A percentile compares a stretch with the other conserved stretches of the same genome.
These are phyloP conservation scores for Metschnikowia vanudenii DNA, from an alignment of 805 yeast genomes.

Conservation along the genomic window DNA sequence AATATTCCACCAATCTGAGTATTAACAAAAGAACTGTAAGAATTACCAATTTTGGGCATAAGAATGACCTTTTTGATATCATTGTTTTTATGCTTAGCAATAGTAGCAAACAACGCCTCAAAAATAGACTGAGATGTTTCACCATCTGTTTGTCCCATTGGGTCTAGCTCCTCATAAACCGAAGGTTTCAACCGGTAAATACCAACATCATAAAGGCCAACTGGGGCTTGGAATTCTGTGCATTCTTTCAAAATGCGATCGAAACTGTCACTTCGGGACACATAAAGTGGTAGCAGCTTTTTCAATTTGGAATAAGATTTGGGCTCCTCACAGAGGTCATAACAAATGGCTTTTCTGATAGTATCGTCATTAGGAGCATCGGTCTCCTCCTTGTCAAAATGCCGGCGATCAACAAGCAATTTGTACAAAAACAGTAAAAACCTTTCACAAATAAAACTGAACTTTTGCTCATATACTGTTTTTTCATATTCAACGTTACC, in stretches of 20 bases:
- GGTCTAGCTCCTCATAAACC: conserved; percentile 57
- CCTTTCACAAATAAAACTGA: conserved; percentile 43
- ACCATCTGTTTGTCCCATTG: conserved; percentile 28
- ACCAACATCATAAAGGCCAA: conserved; percentile 57
- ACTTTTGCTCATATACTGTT: conserved; percentile 50
- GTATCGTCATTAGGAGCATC: conserved; percentile 1
- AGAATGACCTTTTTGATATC: conserved; percentile 46
- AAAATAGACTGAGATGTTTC: conserved; percentile 52
- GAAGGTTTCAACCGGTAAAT: conserved; percentile 64
- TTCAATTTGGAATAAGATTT: conserved; percentile 20
- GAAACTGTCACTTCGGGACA: conserved; percentile 36
- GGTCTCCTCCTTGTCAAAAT: conserved; percentile 20
- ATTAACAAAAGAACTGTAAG: conserved; percentile 35
- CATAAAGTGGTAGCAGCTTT: conserved; percentile 21
- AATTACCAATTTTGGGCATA: conserved; percentile 40
- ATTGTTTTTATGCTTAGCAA: conserved; percentile 39
- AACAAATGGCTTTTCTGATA: conserved; percentile 46
- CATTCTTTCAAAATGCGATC: conserved; percentile 57
- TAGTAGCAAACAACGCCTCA: conserved; percentile 42
- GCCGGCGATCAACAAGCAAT: conserved; percentile 38
- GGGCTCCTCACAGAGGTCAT: conserved; percentile 52
- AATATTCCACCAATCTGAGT: conserved; percentile 47
- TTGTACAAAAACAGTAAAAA: conserved; percentile 45
- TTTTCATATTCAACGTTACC: conserved; percentile 31
- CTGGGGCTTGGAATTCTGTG: conserved; percentile 64